Percentiles rank a stretch among this genome's conserved stretches.
These are phyloP conservation scores for Penicillium bialowiezense DNA, from an alignment of 495 filamentous ascomycete species.

Conservation along the genomic window DNA sequence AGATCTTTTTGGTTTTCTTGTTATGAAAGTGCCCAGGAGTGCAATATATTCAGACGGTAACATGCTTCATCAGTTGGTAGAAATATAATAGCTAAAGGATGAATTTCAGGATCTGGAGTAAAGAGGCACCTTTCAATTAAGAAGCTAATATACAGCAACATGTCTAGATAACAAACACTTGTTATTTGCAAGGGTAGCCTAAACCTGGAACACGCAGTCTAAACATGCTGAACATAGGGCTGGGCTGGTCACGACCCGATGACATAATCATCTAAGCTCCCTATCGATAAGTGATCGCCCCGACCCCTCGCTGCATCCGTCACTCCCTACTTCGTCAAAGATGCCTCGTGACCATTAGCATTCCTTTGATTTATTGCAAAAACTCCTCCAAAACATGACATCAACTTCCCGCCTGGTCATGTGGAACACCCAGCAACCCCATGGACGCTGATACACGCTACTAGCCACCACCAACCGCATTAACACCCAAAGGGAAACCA, in stretches of 20 bases:
- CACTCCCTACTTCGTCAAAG: slow-evolving; percentile 4
- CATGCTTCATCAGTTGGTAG: no score
- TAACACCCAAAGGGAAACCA: neutral
- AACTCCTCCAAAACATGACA: slow-evolving; percentile 1
- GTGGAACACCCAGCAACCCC: slow-evolving; percentile 4
- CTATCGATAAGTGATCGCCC: slow-evolving; percentile 28
- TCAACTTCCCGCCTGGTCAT: slow-evolving; percentile 1
- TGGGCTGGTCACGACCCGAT: neutral
- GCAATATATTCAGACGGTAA: no score
- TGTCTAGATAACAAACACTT: no score
- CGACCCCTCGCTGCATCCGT: slow-evolving; percentile 29
- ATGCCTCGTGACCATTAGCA: slow-evolving; percentile 5
- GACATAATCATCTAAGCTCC: neutral
- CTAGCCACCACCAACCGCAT: neutral
- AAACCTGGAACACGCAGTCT: no score
- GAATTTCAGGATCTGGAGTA: no score
- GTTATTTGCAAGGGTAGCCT: no score
- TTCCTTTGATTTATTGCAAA: neutral
- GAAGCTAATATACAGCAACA: no score
- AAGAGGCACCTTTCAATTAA: no score
- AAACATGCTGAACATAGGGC: no score
- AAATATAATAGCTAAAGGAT: no score
- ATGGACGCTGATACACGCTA: slow-evolving; percentile 1
- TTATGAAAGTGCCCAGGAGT: no score
- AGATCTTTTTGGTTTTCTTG: no score